A percentile compares a stretch with the other conserved stretches of the same genome.
These are phyloP conservation scores for Haberlea rhodopensis DNA, from an alignment of 257 asterid species.

Conservation along the genomic window DNA sequence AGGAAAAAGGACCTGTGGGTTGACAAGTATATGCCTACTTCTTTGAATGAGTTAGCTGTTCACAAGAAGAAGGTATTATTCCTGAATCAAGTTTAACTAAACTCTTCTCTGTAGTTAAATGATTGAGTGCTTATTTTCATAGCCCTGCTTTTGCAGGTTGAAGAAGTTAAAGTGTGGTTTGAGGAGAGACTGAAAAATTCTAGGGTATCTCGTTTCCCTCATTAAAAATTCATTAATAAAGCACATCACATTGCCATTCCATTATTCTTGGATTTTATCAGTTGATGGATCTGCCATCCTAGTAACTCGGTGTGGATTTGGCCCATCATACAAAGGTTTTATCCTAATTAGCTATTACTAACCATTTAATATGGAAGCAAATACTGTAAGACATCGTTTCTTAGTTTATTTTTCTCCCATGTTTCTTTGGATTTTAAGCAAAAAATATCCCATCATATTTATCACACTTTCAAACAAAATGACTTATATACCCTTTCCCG, in stretches of 20 bases:
- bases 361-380: background rate
- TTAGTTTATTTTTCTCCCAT: too few relatives aligned
- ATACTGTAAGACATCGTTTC: too few relatives aligned
- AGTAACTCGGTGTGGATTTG: slow-evolving; percentile 9
- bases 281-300: slow-evolving; percentile 5
- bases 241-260: slow-evolving; percentile 4
- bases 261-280: too few relatives aligned
- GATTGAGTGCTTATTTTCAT: slow-evolving; percentile 21
- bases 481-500: too few relatives aligned
- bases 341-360: background rate
- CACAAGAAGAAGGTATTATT: slow-evolving; percentile 79
- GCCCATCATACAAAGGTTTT: background rate
- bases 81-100: slow-evolving; percentile 11
- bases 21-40: slow-evolving; percentile 63
- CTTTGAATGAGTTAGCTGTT: slow-evolving; percentile 81
- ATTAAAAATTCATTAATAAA: background rate
- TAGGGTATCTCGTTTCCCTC: slow-evolving; percentile 37
- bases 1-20: slow-evolving; percentile 67
- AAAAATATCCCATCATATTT: too few relatives aligned
- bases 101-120: slow-evolving; percentile 7
- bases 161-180: slow-evolving; percentile 80
- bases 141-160: slow-evolving; percentile 58
- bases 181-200: slow-evolving; percentile 58
- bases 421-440: too few relatives aligned
- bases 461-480: too few relatives aligned